Base-by-base conservation (phyloP, 2,329 filamentous ascomycete species). In the Penicillium crustosum region DNA sequence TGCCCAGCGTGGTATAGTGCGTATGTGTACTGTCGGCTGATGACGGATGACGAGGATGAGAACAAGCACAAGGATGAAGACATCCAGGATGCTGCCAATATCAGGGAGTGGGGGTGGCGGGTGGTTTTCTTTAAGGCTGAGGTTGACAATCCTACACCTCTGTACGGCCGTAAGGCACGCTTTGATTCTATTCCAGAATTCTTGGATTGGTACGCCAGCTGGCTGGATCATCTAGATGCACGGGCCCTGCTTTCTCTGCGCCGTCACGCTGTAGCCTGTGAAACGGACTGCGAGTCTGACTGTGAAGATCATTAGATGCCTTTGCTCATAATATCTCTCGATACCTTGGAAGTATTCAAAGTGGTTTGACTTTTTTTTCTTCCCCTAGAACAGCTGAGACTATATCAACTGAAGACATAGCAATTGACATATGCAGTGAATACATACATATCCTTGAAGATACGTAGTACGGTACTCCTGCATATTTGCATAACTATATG, bases 131-230 rank as follows among this genome's bases (percentile, higher is more conserved):
- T 50, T 9, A 5, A 33, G 31, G 31, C 31, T 8, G 2, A 48
- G 7, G 19, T 13, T n/a, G 36, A n/a, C 21, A 44, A 44, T 25
- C 56, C 56, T 6, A 45, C 8, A 19, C 19, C 31, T 25, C 36
- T 61, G 21, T 56, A 61, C 38, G 57, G 59, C 17, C 45, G 59
- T 10, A 54, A 49, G 48, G 31, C 53, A 21, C 53, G 49, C 23
- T 61, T 60, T 54, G 45, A 61, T 41, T 61, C 57, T n/a, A 57
- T 60, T 45, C 36, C 42, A 10, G 60, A 60, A 49, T 61, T 61
- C 25, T 33, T 61, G 49, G 60, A 61, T 36, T 60, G 54, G 57
- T 61, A 61, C 6, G 29, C 42, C 13, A 61, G 53, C 35, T 61
- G 53, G 57, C 42, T 36, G 50, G 60, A 57, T 19, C 21, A 31